Conservation (phyloP, 139 green algal genomes). For the Chlamydomonas applanata region DNA sequence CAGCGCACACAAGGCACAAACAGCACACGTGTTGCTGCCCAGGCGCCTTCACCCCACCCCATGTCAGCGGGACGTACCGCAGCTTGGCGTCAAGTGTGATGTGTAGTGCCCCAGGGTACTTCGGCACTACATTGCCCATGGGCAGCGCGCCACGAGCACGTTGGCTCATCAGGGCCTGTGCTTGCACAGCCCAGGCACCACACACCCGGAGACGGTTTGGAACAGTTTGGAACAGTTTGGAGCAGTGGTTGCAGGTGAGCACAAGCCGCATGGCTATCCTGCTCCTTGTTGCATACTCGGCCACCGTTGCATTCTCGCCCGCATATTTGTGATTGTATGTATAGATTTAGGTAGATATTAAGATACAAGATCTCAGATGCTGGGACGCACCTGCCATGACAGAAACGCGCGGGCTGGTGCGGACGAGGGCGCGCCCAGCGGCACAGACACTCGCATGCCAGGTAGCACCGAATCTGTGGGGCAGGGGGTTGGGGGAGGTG, state of each 20-base stretch:
- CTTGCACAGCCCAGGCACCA: too few relatives aligned
- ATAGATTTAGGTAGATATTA: not conserved
- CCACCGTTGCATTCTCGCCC: too few relatives aligned
- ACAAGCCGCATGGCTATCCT: too few relatives aligned
- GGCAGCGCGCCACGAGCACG: not conserved
- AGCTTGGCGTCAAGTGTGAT: not conserved
- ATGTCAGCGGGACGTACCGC: not conserved
- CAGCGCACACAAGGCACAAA: not conserved
- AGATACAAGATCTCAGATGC: not conserved
- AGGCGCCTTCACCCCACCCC: not conserved
- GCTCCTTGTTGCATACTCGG: too few relatives aligned
- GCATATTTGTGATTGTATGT: not conserved
- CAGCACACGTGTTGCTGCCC: not conserved
- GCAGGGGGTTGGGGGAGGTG: not conserved
- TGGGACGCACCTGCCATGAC: conserved; percentile 17
- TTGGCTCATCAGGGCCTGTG: conserved; percentile 22
- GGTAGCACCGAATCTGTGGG: not conserved
- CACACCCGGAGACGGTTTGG: too few relatives aligned
- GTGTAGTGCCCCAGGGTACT: conserved; percentile 26
- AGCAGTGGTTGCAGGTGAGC: too few relatives aligned
- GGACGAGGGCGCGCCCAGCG: not conserved
- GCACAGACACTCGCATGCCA: too few relatives aligned
- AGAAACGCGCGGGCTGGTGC: conserved; percentile 12
- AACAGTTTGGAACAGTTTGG: too few relatives aligned
- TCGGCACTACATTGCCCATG: conserved; percentile 12